These are phyloP conservation scores for Fomes fomentarius DNA, from an alignment of 1,284 basidiomycete genomes.

Conservation along the genomic window DNA sequence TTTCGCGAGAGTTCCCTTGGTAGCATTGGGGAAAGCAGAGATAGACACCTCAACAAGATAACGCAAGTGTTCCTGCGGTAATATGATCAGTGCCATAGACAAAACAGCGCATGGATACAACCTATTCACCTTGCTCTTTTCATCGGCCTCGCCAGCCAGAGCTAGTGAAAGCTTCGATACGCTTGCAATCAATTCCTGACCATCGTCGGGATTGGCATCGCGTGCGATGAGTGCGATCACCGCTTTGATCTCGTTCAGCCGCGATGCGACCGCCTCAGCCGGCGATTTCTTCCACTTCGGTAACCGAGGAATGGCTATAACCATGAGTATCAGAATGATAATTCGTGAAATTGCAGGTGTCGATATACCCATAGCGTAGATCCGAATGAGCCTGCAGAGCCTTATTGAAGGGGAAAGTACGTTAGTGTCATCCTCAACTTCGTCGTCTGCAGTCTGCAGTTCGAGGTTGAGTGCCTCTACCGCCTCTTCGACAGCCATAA, in stretches of 20 bases:
- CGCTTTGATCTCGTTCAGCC: constrained; percentile 44
- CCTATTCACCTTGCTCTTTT: constrained; percentile 4
- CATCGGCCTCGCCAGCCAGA: constrained; percentile 29
- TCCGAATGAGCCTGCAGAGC: constrained; percentile 39
- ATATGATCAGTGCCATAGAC: neutral
- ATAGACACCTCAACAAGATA: constrained; percentile 45
- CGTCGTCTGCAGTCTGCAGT: constrained; percentile 24
- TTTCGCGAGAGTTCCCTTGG: constrained; percentile 49
- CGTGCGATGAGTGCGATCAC: constrained; percentile 35
- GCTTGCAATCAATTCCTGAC: constrained; percentile 41
- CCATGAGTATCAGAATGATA: no score
- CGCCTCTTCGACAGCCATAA: constrained; percentile 63
- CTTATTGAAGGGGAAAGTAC: constrained; percentile 30
- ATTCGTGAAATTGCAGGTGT: no score
- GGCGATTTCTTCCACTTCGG: constrained; percentile 29
- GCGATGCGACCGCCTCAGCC: constrained; percentile 37
- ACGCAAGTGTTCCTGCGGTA: constrained; percentile 42
- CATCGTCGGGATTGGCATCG: constrained; percentile 35
- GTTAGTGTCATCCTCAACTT: constrained; percentile 31
- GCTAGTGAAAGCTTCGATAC: constrained; percentile 34
- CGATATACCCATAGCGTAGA: constrained; percentile 46
- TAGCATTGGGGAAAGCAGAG: constrained; percentile 40
- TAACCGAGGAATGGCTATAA: constrained; percentile 52
- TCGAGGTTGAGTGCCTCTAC: constrained; percentile 48
- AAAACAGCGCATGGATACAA: constrained; percentile 30